Evolutionary conservation across 2,329 filamentous ascomycete species (phyloP), one percentile per base, ranked within the genome.

Genomic region (Aureobasidium sp.): DNA sequence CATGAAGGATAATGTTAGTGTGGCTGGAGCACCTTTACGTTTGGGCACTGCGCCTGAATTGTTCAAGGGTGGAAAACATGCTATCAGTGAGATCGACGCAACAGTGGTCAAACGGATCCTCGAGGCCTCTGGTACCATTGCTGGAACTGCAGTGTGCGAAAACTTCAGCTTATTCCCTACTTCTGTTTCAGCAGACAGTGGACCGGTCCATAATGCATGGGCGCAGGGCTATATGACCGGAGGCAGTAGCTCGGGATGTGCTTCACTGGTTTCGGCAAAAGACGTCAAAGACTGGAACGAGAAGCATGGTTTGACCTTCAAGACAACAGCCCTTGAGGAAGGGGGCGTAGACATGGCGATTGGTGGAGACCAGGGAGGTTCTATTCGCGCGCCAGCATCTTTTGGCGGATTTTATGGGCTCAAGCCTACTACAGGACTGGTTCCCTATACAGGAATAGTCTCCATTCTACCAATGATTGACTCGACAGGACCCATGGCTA

Each of bases 1-100:
- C 4, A 67, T 81, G 58, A 81, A 81, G 65, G 79, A 80, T 67
- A 80, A 80, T 63, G 75, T 81, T 11, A 74, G 74, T 5, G 71
- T 81, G 1, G 75, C 73, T 0, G 76, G 74, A 5, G 71, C 80
- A 32, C 76, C 77, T 11, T 71, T 76, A n/a, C 74, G 76, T 2
- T 70, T 77, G 10, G 79, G 79, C 2, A 78, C 76, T 7, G 70
- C 69, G 34, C 67, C 70, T 0, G 68, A 73, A 25, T 67, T 74
- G 7, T 72, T 79, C 65, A 71, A 72, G 3, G 74, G 71, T 34
- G 75, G 73, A 64, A 68, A 69, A 21, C 69, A 72, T 59, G 71
- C 72, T 1, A 66, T 69, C 57, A 73, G 37, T 70, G 66, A 70
- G 29, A 74, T 75, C 34, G 79, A 81, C 63, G 79, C 79, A 2